Base-by-base conservation (phyloP, 164 flowering plant species). In the Vitis riparia region DNA sequence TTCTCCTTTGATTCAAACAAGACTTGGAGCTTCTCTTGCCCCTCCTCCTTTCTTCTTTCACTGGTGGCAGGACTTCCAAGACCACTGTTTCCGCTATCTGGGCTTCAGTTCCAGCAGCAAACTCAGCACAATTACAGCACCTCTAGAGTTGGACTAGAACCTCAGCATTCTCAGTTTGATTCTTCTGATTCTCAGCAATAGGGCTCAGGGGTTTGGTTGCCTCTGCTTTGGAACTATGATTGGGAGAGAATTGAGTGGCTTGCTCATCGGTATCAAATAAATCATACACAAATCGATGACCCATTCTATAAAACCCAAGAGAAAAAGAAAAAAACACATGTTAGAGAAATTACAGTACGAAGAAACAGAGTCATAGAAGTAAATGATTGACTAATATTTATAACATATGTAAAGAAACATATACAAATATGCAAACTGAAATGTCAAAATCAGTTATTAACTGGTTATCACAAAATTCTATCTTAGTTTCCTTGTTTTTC, bases 101-200 rank as follows among this genome's bases (percentile, higher is more conserved):
- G 11, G 56, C 51, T 30, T 52, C 57, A 50, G 64, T 15, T 57
- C 64, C 68, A 15, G 60, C 53, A n/a, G 27, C 52, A 11, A 63
- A 11, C 10, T 77, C 74, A 8, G 32, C 55, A 63, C 63, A 62
- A 6, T 53, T 69, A 58, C 75, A 27, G 57, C 69, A 55, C 55
- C 13, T 56, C 5, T 23, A 23, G 27, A 23, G 27, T 23, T 68
- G 68, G 53, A 23, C 49, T 52, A 53, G 29, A 37, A 56, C 15
- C 49, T 59, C 27, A 50, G 49, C 49, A 19, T 49, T 57, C 62
- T 66, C 56, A 44, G 50, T 23, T 27, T 68, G 61, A 66, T 19
- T 59, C 15, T 62, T 48, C 49, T 57, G 56, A n/a, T 53, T 55
- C 49, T 71, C 32, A 67, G n/a, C 58, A 65, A 27, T 37, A 44